A percentile compares a stretch with the other conserved stretches of the same genome.
Conservation (phyloP, 78 protist species). For the Speleostelium caveatum region DNA sequence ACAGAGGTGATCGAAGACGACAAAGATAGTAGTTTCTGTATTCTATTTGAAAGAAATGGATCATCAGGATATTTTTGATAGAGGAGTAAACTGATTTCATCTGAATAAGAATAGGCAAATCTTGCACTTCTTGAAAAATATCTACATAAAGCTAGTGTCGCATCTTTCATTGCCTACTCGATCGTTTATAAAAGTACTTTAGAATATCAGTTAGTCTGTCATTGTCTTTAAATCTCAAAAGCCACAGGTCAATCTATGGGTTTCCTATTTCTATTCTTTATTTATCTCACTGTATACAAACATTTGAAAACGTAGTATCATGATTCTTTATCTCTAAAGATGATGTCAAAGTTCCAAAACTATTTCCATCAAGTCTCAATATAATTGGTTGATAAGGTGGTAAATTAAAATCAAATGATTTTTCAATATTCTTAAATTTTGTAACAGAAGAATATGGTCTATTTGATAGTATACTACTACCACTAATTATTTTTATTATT, state of each 20-base stretch:
- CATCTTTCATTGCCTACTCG: conserved; percentile 17
- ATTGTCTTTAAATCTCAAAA: too few species aligned
- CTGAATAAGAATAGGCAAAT: conserved; percentile 28
- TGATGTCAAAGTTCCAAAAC: not conserved
- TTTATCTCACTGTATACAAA: too few species aligned
- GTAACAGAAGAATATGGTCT: not conserved
- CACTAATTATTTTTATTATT: too few species aligned
- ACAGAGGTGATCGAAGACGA: conserved; percentile 14
- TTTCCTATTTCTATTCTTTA: too few species aligned
- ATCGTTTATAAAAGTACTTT: too few species aligned
- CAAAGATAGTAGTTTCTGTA: conserved; percentile 25
- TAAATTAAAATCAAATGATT: conserved; percentile 16
- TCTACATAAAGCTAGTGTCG: not conserved
- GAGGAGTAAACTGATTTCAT: conserved; percentile 15
- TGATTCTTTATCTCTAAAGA: not conserved
- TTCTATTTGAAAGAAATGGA: conserved; percentile 24
- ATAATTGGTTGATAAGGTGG: conserved; percentile 38
- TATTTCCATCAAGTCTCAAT: conserved; percentile 19
- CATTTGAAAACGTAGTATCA: conserved; percentile 17
- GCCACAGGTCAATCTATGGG: too few species aligned
- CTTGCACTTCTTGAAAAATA: not conserved
- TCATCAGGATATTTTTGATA: not conserved
- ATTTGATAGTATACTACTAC: too few species aligned
- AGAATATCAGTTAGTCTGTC: too few species aligned
- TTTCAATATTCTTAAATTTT: conserved; percentile 22